A percentile compares a stretch with the other conserved stretches of the same genome.
Conservation (phyloP, 495 filamentous ascomycete species). For the Coniosporium apollinis region DNA sequence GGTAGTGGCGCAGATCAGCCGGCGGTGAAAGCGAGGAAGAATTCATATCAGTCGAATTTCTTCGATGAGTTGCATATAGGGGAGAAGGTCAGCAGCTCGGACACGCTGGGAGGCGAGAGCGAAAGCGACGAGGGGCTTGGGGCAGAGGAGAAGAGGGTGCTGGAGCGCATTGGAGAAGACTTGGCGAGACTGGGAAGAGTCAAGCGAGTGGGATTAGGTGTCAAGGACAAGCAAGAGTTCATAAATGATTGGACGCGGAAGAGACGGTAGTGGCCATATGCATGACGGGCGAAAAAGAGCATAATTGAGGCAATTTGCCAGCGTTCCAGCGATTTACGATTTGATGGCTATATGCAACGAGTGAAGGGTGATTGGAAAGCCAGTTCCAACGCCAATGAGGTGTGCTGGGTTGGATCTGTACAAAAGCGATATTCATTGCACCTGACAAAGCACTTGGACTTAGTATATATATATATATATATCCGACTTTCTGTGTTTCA, state of each 20-base stretch:
- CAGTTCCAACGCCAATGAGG: no score
- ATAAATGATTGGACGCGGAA: slow-evolving; percentile 39
- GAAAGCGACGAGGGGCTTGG: slow-evolving; percentile 27
- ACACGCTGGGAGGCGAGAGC: slow-evolving; percentile 19
- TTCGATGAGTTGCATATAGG: slow-evolving; percentile 28
- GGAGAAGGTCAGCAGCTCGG: slow-evolving; percentile 17
- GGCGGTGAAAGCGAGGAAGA: slow-evolving; percentile 13
- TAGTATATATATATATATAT: no score
- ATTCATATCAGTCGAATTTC: slow-evolving; percentile 32
- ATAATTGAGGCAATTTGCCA: no score
- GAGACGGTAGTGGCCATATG: slow-evolving; percentile 5
- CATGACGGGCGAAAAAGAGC: no score
- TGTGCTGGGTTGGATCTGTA: no score
- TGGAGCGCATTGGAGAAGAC: slow-evolving; percentile 66
- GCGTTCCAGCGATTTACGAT: no score
- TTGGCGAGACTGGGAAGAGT: slow-evolving; percentile 78
- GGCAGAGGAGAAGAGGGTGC: slow-evolving; percentile 39
- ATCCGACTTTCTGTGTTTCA: no score
- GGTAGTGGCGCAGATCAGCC: not conserved
- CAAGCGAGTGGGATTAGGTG: slow-evolving; percentile 74
- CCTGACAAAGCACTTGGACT: no score
- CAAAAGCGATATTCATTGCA: no score
- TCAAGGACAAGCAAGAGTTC: slow-evolving; percentile 71
- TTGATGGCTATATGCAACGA: no score
- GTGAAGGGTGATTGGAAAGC: no score